Conservation (phyloP, 2,329 filamentous ascomycete species). For the Botrytis hyacinthi region DNA sequence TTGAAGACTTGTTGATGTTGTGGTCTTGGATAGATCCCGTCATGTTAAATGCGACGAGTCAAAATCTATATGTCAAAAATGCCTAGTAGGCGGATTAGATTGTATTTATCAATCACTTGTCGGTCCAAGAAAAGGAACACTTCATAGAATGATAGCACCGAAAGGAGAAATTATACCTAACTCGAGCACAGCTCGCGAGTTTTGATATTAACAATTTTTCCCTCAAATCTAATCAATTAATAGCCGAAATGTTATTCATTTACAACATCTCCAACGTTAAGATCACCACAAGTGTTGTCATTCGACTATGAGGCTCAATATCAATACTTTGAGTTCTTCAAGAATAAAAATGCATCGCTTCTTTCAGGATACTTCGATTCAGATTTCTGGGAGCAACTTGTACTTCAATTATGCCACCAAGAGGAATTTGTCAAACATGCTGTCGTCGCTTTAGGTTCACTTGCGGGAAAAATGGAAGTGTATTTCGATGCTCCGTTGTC, state of each 20-base stretch:
- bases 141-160: too few relatives aligned
- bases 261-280: background rate
- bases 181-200: background rate
- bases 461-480: background rate
- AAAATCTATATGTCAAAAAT: background rate
- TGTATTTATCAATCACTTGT: background rate
- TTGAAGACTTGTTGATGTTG: background rate
- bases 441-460: background rate
- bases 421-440: background rate
- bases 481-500: background rate
- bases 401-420: background rate
- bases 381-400: background rate
- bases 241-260: background rate
- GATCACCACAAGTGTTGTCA: background rate
- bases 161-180: too few relatives aligned
- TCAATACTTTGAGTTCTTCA: background rate
- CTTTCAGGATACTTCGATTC: background rate
- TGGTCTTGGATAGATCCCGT: background rate
- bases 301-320: background rate
- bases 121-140: background rate
- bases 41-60: background rate
- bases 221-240: background rate
- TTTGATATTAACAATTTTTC: background rate
- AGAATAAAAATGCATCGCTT: background rate
- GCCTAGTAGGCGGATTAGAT: background rate